Base-by-base conservation (phyloP, 2,329 filamentous ascomycete genomes). In the Talaromyces sp. region DNA sequence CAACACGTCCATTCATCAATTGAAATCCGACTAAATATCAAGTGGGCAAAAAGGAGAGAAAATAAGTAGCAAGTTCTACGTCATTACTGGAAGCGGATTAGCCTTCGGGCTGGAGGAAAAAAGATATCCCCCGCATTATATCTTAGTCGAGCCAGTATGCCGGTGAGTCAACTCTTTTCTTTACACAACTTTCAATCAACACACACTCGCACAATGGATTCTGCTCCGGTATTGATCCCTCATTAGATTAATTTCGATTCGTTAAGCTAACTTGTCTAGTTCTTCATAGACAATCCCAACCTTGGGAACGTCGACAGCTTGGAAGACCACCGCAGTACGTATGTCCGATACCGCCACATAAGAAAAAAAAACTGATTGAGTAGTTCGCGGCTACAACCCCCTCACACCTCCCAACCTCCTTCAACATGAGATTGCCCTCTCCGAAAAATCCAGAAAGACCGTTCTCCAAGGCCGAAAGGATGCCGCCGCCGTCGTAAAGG, bases 331-430 rank as follows among this genome's bases (percentile, higher is more conserved):
- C 86, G 91, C 82, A 91, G 91, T 94, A 84, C 70, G 87, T 65
- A 37, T 62, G 64, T 54, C 7, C 54, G 43, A 41, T 35, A 33
- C n/a, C 41, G 33, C 22, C 22, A 59, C 39, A n/a, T 0, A 22
- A 27, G 9, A 14, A 27, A 27, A 14, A 37, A 6, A 10, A 47
- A n/a, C 48, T 50, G 19, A 56, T 31, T 50, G 43, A 35, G 41
- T 16, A 92, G 90, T 93, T 78, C 89, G 90, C 68, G 94, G 94
- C 72, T 94, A 96, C 85, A 97, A 96, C 77, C 94, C 92, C 72
- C 84, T 99, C 70, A 97, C 92, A 14, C 89, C 95, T 7, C 95
- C 95, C 67, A 92, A 97, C 74, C 88, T 99, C 68, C 92, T 99
- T 67, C 94, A 98, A 79, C 90, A 94, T 84, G 93, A 98, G 78